Evolutionary conservation across 2,329 filamentous ascomycete species (phyloP), one percentile per base, ranked within the genome.

Genomic region (Lecanicillium sp.): DNA sequence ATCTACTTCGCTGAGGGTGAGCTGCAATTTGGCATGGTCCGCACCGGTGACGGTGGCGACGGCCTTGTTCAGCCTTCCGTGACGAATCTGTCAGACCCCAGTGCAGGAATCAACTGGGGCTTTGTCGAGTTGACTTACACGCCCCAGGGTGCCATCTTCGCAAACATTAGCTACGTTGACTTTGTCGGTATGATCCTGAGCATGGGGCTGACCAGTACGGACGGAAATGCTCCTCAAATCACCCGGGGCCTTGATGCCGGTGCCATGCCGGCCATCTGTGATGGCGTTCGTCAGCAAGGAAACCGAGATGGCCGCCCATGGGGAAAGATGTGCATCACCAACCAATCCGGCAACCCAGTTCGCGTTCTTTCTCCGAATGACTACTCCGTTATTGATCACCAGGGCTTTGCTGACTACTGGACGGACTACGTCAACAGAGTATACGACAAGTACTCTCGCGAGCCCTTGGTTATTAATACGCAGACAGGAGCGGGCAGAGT

Each of bases 161-260:
- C 68, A 44, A 72, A 73, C 49, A 62, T 74, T 39, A 68, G 61
- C 34, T 72, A 67, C 40, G 70, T 74, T 22, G 70, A 74, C 49
- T 72, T 71, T 44, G 62, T 72, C 14, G 60, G 70, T 4, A 57
- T 76, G 13, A 57, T 67, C 1, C 62, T 77, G n/a, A 68, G 70
- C 29, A 69, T 77, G 64, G 49, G 48, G 0, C 54, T 75, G 12
- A 58, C 56, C 0, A 54, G 61, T 11, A 57, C 46, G 11, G 56
- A 54, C 22, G 62, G 63, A 25, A 49, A 43, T 31, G 42, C 46
- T 9, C 50, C 46, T 0, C 67, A 70, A 27, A 53, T 56, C 2
- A 63, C 67, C 12, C 50, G 57, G 6, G 69, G 69, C 2, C 60
- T 72, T 2, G 39, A 44, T 5, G 29, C 51, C 4, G 54, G 52